Conservation (phyloP, 495 filamentous ascomycete species). For the Endocarpon pusillum region DNA sequence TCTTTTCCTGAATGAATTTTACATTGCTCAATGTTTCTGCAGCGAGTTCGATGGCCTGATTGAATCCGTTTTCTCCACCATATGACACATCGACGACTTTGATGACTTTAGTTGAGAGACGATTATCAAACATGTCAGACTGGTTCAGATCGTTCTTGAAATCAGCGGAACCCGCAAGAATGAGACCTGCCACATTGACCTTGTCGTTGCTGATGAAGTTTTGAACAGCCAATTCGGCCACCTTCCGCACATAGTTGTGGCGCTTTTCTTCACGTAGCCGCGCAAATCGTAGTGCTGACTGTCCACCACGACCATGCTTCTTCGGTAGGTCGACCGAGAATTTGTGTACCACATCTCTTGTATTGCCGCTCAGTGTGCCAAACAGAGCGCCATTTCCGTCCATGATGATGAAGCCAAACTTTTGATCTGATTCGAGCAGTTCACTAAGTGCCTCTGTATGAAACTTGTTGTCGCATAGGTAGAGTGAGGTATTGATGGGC, state of each 20-base stretch:
- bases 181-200: slow-evolving; percentile 86
- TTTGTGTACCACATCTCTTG: slow-evolving; percentile 91
- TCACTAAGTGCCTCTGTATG: slow-evolving; percentile 94
- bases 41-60: slow-evolving; percentile 92
- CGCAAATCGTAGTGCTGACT: slow-evolving; percentile 95
- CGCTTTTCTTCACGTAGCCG: slow-evolving; percentile 99
- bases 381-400: slow-evolving; percentile 96
- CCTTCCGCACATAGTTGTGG: slow-evolving; percentile 98
- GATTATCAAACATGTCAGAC: slow-evolving; percentile 90
- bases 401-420: slow-evolving; percentile 99
- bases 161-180: slow-evolving; percentile 91
- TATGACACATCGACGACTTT: slow-evolving; percentile 98
- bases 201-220: slow-evolving; percentile 98
- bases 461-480: slow-evolving; percentile 99
- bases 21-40: slow-evolving; percentile 95
- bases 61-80: slow-evolving; percentile 97
- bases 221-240: slow-evolving; percentile 91
- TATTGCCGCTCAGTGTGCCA: slow-evolving; percentile 91
- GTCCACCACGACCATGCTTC: slow-evolving; percentile 99
- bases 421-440: slow-evolving; percentile 92
- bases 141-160: slow-evolving; percentile 99
- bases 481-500: slow-evolving; percentile 97
- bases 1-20: slow-evolving; percentile 99
- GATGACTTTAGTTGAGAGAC: slow-evolving; percentile 86
- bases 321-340: slow-evolving; percentile 94